Evolutionary conservation across 352 stramenopile genomes (phyloP).

Genomic region (Globisporangium viniferum): DNA sequence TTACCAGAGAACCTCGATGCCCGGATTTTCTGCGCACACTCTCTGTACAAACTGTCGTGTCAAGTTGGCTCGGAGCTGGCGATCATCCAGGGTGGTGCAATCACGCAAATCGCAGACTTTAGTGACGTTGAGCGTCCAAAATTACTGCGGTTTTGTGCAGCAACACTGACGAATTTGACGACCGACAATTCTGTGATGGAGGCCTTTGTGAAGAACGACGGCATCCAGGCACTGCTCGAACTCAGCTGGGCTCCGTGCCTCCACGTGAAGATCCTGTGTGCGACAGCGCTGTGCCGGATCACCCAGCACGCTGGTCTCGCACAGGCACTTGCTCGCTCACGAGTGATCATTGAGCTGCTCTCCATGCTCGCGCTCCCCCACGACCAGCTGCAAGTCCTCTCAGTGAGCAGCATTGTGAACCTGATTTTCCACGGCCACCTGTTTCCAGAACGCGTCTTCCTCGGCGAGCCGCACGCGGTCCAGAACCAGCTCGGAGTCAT

Average conservation of each 20-base stretch:
- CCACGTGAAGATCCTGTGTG: slow-evolving; percentile 66
- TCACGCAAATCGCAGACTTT: slow-evolving; percentile 67
- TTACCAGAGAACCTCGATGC: slow-evolving; percentile 47
- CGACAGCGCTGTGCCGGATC: slow-evolving; percentile 60
- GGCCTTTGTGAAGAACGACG: slow-evolving; percentile 52
- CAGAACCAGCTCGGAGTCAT: slow-evolving; percentile 69
- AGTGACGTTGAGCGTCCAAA: slow-evolving; percentile 58
- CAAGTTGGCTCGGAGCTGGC: slow-evolving; percentile 45
- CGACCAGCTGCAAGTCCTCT: slow-evolving; percentile 52
- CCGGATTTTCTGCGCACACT: slow-evolving; percentile 61
- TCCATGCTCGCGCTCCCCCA: slow-evolving; percentile 62
- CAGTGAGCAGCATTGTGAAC: slow-evolving; percentile 67
- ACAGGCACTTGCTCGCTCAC: slow-evolving; percentile 30
- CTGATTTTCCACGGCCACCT: slow-evolving; percentile 58
- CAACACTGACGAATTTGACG: slow-evolving; percentile 65
- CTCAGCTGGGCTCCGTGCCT: slow-evolving; percentile 64
- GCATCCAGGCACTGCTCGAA: slow-evolving; percentile 61
- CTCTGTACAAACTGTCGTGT: slow-evolving; percentile 79
- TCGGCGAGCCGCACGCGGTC: slow-evolving; percentile 62
- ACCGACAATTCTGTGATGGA: slow-evolving; percentile 31
- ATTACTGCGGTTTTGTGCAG: slow-evolving; percentile 57
- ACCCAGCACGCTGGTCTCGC: slow-evolving; percentile 36
- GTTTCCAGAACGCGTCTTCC: slow-evolving; percentile 73
- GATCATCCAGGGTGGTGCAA: slow-evolving; percentile 64
- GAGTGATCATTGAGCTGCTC: slow-evolving; percentile 60